A percentile compares a stretch with the other conserved stretches of the same genome.
Evolutionary conservation across 345 rosid species (phyloP).

Genomic region (Firmiana major): DNA sequence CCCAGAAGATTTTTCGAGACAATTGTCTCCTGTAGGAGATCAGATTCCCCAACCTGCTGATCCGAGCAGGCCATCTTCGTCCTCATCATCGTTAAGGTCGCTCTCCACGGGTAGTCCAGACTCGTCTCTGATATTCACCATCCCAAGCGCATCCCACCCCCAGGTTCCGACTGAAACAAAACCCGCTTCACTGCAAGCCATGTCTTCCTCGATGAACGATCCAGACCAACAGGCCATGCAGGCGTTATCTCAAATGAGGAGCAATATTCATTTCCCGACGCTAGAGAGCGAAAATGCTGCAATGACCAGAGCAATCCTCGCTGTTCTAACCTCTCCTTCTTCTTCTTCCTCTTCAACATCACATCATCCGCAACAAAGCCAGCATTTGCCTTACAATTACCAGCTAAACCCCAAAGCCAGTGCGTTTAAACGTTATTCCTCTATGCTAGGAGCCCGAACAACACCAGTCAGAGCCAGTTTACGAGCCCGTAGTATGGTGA

Average conservation of each 20-base stretch:
- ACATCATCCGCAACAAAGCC: slow-evolving; percentile 23
- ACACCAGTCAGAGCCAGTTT: slow-evolving; percentile 8
- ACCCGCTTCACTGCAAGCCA: slow-evolving; percentile 20
- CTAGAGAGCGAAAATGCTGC: slow-evolving; percentile 45
- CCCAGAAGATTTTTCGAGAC: slow-evolving; percentile 46
- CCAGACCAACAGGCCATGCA: slow-evolving; percentile 43
- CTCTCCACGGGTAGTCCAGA: slow-evolving; percentile 55
- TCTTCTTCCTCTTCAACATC: slow-evolving; percentile 51
- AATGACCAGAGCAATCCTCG: slow-evolving; percentile 63
- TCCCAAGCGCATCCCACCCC: slow-evolving; percentile 32
- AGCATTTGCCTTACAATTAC: slow-evolving; percentile 15
- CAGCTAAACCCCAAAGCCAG: slow-evolving; percentile 14
- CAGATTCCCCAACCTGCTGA: slow-evolving; percentile 25
- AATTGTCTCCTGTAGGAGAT: slow-evolving; percentile 31
- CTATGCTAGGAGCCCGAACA: slow-evolving; percentile 5
- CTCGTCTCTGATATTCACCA: slow-evolving; percentile 51
- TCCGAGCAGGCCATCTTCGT: slow-evolving; percentile 40
- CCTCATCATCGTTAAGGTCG: slow-evolving; percentile 74
- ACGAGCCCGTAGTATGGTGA: slow-evolving; percentile 41
- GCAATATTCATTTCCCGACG: slow-evolving; percentile 27
- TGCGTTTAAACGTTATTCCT: slow-evolving; percentile 48
- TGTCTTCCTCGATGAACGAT: slow-evolving; percentile 2
- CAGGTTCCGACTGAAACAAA: slow-evolving; percentile 12
- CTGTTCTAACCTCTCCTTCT: slow-evolving; percentile 54
- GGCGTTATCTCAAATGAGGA: slow-evolving; percentile 22